These are phyloP conservation scores for Juglanconis sp. DNA, from an alignment of 2,329 filamentous ascomycete genomes.

Conservation along the genomic window DNA sequence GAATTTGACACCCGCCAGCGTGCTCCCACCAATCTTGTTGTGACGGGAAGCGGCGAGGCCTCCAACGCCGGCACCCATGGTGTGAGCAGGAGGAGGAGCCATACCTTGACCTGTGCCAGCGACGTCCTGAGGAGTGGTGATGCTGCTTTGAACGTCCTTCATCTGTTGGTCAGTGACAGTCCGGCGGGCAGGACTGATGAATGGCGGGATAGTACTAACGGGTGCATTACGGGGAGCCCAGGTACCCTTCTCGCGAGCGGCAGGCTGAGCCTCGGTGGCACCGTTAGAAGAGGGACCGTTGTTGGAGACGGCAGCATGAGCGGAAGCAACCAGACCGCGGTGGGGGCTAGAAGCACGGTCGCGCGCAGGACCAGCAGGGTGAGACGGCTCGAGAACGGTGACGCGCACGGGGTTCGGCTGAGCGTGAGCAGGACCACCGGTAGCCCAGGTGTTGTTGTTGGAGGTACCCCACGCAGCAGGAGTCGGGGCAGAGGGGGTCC, in stretches of 20 bases:
- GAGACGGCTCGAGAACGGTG: neutral
- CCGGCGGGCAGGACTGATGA: neutral
- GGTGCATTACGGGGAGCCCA: neutral
- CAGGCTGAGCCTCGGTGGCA: neutral
- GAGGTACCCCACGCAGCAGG: neutral
- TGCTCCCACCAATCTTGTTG: neutral
- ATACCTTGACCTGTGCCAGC: neutral
- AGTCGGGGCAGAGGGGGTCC: neutral
- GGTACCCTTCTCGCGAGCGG: neutral
- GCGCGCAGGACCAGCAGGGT: no score
- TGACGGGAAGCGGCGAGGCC: neutral
- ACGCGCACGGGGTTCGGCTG: neutral
- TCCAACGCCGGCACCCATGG: neutral
- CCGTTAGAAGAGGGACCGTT: neutral
- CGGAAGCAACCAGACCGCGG: neutral
- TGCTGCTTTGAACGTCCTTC: neutral
- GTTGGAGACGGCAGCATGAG: neutral
- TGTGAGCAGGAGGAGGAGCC: neutral
- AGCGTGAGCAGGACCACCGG: neutral
- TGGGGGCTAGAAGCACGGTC: neutral
- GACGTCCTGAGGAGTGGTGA: neutral
- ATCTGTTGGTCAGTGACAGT: neutral
- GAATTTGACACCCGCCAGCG: neutral
- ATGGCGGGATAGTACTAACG: neutral
- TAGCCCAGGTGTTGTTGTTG: neutral